phyloP scores from a whole-genome alignment of 441 rosid species.

The Croton setiger region DNA sequence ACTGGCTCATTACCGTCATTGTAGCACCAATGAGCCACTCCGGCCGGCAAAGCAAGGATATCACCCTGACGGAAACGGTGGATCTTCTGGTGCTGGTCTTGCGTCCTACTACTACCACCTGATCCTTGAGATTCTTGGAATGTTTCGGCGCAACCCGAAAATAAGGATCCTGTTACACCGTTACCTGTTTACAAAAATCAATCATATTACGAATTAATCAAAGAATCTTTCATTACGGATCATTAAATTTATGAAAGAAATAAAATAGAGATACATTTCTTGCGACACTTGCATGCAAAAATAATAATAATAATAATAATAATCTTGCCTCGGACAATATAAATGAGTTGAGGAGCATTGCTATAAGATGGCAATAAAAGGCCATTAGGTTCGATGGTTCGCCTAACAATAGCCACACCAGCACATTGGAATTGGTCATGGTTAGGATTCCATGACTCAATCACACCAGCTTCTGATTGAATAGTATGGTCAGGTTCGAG shows the following conservation, averaged over 20 bases:
- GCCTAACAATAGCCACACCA: conserved; percentile 37
- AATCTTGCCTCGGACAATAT: conserved; percentile 39
- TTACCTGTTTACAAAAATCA: conserved; percentile 32
- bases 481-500: conserved; percentile 49
- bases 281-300: too few species aligned
- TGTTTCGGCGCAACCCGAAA: conserved; percentile 77
- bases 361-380: conserved; percentile 37
- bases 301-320: too few species aligned
- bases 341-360: conserved; percentile 35
- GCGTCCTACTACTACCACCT: conserved; percentile 28
- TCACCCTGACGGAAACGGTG: conserved; percentile 58
- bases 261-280: too few species aligned
- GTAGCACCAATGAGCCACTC: conserved; percentile 67
- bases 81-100: conserved; percentile 72
- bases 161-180: conserved; percentile 42
- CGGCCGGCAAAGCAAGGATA: conserved; percentile 50
- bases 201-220: neutral
- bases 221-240: too few species aligned
- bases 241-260: too few species aligned
- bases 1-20: conserved; percentile 59
- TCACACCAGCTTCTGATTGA: conserved; percentile 41
- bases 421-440: conserved; percentile 42
- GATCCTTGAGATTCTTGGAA: conserved; percentile 45
- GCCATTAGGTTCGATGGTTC: conserved; percentile 36
- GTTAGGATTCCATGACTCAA: conserved; percentile 41